Conservation (phyloP, 78 protist genomes). For the Chrysochromulina parva region DNA sequence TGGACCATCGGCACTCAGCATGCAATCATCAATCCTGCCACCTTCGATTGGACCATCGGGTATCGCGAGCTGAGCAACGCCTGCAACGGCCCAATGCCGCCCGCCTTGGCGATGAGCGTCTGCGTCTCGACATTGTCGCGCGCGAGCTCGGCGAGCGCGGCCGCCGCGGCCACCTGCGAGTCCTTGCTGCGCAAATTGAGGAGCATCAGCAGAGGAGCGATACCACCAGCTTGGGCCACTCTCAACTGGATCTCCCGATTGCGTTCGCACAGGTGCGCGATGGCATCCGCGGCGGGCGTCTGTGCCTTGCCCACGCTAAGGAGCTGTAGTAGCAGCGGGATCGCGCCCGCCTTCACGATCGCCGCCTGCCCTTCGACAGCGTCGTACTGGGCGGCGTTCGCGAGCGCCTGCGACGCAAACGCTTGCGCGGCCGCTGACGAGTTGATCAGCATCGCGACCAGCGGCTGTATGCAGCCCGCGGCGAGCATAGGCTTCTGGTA, state of each 20-base stretch:
- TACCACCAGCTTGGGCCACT: background rate
- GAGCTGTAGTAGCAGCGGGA: background rate
- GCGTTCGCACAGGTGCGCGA: background rate
- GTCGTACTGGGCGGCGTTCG: background rate
- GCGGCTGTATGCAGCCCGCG: background rate
- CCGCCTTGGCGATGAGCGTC: too few species aligned
- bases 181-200: background rate
- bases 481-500: background rate
- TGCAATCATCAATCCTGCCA: too few species aligned
- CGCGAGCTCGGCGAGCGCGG: background rate
- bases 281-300: background rate
- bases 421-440: background rate
- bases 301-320: background rate
- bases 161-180: background rate
- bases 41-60: too few species aligned
- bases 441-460: background rate
- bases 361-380: background rate
- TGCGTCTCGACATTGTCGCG: too few species aligned
- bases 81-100: too few species aligned
- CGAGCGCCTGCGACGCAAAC: background rate
- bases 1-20: too few species aligned
- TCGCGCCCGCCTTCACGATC: background rate
- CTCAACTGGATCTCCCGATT: background rate
- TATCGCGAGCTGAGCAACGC: too few species aligned
- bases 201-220: background rate